Evolutionary conservation across 306 rosid species (phyloP), one percentile per base, ranked within the genome.

Genomic region (Macrotyloma uniflorum): DNA sequence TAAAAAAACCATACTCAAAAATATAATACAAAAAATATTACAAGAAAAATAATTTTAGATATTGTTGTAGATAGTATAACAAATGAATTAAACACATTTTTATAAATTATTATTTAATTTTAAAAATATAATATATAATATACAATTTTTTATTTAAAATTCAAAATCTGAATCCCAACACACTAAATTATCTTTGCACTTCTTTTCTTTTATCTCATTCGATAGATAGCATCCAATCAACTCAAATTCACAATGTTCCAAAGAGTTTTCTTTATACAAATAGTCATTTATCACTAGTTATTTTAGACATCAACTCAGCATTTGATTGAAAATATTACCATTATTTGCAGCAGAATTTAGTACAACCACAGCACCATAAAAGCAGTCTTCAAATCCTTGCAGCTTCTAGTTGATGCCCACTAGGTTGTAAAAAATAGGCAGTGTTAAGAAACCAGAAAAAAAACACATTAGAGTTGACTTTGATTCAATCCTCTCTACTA

Each of bases 291-390:
- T 9, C 49, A 3, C 70, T 8, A 42, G 40, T 14, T 58, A 68
- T 8, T 67, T 33, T 5, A 4, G 65, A 70, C 26, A 42, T 50
- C 2, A 22, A 23, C 5, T 24, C 2, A 2, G 40, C 6, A 13
- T 10, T 11, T 0, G 23, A 61, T 70, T 62, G 26, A 77, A 76
- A 50, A 54, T 43, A 58, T 57, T 45, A 30, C 24, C 58, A 77
- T 82, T 82, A 82, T 78, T 83, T 78, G 83, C 67, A 35, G 46
- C 18, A 24, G 76, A 65, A 73, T 46, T 30, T 18, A 54, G 65
- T 77, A 67, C 77, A 66, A 67, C 71, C 77, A 66, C 35, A 9
- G 62, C 77, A 72, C 79, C 83, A 78, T 46, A 72, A 64, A 58
- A 72, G 67, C 50, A 65, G 67, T 35, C 47, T 66, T 33, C 67